Conservation (phyloP, 2,329 filamentous ascomycete genomes). For the Fusarium sp. region DNA sequence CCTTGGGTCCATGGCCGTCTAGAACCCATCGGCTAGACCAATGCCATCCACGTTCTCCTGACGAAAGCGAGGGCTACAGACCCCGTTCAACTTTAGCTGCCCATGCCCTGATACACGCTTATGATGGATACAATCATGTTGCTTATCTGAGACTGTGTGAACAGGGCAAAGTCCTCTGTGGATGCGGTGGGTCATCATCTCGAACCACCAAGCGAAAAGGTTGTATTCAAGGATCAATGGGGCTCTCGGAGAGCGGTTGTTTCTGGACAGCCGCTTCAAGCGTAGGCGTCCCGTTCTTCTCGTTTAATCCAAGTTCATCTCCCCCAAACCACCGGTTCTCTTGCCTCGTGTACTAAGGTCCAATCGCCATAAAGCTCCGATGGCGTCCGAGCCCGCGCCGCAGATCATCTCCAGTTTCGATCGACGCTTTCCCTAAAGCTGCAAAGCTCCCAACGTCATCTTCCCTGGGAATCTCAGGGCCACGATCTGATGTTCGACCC, state of each 20-base stretch:
- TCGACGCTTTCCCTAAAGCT: constrained; percentile 47
- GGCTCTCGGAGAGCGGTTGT: background rate
- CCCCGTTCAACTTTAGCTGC: background rate
- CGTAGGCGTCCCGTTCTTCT: constrained; percentile 10
- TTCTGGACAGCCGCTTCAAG: constrained; percentile 26
- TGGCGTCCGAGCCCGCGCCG: constrained; percentile 35
- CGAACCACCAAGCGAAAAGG: constrained; percentile 4
- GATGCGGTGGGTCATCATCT: background rate
- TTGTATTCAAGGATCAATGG: background rate
- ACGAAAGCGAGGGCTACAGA: background rate
- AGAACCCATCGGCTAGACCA: constrained; percentile 17
- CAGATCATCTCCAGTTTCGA: constrained; percentile 50
- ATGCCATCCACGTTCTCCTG: constrained; percentile 1
- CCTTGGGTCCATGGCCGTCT: constrained; percentile 27
- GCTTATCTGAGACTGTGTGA: background rate
- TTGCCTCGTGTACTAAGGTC: constrained; percentile 15
- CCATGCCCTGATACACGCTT: background rate
- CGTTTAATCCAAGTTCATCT: constrained; percentile 22
- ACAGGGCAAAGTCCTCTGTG: background rate
- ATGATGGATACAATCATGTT: background rate
- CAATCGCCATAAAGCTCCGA: constrained; percentile 34
- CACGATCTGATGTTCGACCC: constrained; percentile 39
- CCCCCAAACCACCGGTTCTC: constrained; percentile 32
- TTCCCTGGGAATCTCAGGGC: constrained; percentile 25
- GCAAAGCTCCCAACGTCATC: constrained; percentile 40